phyloP scores from a whole-genome alignment of 345 rosid genomes.

The Salix brachista region DNA sequence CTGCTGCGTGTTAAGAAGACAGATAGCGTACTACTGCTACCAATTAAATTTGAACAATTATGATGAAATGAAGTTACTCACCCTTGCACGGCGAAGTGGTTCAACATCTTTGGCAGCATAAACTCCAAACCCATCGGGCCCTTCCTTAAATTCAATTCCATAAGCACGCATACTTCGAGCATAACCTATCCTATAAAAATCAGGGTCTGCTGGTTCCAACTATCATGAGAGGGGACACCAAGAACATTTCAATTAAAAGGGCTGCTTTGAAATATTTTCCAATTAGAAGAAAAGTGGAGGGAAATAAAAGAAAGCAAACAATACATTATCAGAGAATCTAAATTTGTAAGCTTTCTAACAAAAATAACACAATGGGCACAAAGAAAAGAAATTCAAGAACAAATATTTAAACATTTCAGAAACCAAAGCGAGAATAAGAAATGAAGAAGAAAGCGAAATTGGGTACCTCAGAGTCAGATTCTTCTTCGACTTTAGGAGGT shows the following conservation, averaged over 20 bases:
- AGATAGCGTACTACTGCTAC: not conserved
- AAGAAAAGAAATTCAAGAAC: not conserved
- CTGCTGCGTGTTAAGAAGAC: not conserved
- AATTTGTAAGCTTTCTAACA: not conserved
- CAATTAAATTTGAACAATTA: not conserved
- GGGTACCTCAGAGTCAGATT: conserved; percentile 44
- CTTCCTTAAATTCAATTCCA: conserved; percentile 86
- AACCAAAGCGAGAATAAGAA: not conserved
- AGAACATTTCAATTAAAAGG: not conserved
- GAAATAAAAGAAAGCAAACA: not conserved
- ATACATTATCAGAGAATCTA: not conserved
- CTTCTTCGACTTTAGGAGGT: conserved; percentile 45
- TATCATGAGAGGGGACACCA: conserved; percentile 1
- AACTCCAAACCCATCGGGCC: conserved; percentile 85
- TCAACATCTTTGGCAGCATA: conserved; percentile 87
- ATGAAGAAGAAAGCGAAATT: not conserved
- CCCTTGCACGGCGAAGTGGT: conserved; percentile 85
- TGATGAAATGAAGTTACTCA: conserved; percentile 27
- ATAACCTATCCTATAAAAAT: conserved; percentile 89
- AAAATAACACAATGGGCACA: not conserved
- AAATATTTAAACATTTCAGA: not conserved
- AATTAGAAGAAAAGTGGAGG: no score
- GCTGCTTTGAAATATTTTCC: no score
- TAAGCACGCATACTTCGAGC: conserved; percentile 80
- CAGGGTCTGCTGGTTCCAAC: conserved; percentile 84